Evolutionary conservation across 306 rosid species (phyloP).

Genomic region (Rubus idaeus): DNA sequence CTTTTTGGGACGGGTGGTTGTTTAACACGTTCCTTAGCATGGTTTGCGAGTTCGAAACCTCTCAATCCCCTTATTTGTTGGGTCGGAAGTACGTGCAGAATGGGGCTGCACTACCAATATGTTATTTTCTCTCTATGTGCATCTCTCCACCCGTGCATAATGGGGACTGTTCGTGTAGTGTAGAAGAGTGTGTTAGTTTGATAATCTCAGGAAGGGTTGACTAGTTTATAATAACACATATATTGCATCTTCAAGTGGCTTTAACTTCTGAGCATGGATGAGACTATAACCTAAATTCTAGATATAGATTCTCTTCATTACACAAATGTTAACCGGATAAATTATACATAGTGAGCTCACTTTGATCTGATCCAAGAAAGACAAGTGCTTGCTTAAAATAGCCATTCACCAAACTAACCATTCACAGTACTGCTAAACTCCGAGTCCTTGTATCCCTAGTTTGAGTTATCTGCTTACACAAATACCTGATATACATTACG

Average conservation of each 20-base stretch:
- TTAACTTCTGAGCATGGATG: too few species aligned
- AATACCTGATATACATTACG: not conserved
- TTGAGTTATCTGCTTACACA: not conserved
- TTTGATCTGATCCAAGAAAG: not conserved
- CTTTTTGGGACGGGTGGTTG: not conserved
- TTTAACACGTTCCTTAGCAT: too few species aligned
- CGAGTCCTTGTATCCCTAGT: not conserved
- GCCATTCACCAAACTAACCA: not conserved
- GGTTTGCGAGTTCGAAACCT: too few species aligned
- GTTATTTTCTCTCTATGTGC: not conserved
- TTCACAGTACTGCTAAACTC: not conserved
- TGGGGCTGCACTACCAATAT: too few species aligned
- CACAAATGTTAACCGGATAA: not conserved
- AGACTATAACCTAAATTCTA: too few species aligned
- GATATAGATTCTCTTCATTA: too few species aligned
- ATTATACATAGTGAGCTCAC: not conserved
- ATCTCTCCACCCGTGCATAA: not conserved
- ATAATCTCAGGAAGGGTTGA: too few species aligned
- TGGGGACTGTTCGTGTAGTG: not conserved
- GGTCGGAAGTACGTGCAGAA: too few species aligned
- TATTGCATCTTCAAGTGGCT: too few species aligned
- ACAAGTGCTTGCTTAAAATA: not conserved
- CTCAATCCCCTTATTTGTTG: too few species aligned
- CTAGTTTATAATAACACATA: too few species aligned
- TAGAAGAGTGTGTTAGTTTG: not conserved